These are phyloP conservation scores for Tulasnella sp. DNA, from an alignment of 768 basidiomycete genomes.

Conservation along the genomic window DNA sequence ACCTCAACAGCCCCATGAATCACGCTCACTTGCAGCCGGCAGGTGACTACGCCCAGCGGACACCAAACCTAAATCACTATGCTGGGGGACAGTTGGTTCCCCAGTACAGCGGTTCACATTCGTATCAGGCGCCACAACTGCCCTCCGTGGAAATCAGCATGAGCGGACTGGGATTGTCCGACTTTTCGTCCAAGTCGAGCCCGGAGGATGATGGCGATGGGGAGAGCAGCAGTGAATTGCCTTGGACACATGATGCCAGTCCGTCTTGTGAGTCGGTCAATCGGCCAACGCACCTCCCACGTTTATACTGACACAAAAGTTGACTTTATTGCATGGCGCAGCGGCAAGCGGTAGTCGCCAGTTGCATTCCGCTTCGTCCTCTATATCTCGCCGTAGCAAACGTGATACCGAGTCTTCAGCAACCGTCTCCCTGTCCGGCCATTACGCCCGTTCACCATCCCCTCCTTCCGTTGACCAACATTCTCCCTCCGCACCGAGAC, in stretches of 20 bases:
- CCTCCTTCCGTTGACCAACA: neutral
- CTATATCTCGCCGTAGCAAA: constrained; percentile 8
- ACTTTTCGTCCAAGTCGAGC: neutral
- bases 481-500: constrained; percentile 19
- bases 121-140: neutral
- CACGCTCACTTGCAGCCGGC: constrained; percentile 21
- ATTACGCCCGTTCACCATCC: neutral
- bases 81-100: neutral
- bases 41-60: neutral
- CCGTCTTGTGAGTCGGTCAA: constrained; percentile 1
- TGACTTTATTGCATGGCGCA: neutral
- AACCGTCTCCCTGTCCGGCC: neutral
- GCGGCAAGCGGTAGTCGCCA: constrained; percentile 6
- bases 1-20: constrained; percentile 23
- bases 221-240: constrained; percentile 4
- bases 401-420: constrained; percentile 13
- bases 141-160: constrained; percentile 4
- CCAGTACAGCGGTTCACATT: neutral
- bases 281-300: neutral
- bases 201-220: neutral
- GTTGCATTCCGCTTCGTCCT: neutral
- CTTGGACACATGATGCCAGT: neutral
- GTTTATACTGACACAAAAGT: neutral
- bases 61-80: constrained; percentile 1
- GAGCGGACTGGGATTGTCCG: constrained; percentile 6